These are phyloP conservation scores for Plasmodium coatneyi DNA, from an alignment of 169 alveolate genomes.

Conservation along the genomic window DNA sequence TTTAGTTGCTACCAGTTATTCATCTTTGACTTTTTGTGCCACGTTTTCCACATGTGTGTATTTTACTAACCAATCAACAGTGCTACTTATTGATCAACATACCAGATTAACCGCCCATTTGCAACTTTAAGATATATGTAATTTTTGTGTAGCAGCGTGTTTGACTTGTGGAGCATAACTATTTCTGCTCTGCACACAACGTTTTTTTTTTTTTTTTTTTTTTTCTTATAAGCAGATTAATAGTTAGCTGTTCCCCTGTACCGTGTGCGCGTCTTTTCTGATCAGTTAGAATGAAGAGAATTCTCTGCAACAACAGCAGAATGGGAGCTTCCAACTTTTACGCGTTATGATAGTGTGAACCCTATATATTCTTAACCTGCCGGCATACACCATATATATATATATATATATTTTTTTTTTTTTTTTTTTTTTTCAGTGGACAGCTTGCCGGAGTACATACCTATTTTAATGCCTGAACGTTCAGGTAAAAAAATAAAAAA, in stretches of 20 bases:
- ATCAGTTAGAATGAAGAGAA: not conserved
- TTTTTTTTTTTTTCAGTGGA: constrained; percentile 30
- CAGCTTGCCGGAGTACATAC: constrained; percentile 6
- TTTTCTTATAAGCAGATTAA: not conserved
- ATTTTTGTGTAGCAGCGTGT: not conserved
- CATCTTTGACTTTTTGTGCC: not conserved
- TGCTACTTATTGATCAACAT: not conserved
- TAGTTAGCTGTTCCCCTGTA: not conserved
- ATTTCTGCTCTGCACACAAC: not conserved
- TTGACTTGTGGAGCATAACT: not conserved
- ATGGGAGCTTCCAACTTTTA: not conserved
- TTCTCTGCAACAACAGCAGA: not conserved
- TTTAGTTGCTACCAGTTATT: not conserved
- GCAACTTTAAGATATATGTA: not conserved
- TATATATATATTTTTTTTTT: not conserved
- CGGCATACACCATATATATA: not conserved
- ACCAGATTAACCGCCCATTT: not conserved
- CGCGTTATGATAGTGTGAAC: not conserved
- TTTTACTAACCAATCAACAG: not conserved
- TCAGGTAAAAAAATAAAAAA: constrained; percentile 24
- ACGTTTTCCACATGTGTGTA: not conserved
- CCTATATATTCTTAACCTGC: not conserved
- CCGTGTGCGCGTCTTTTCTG: not conserved
- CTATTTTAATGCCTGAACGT: constrained; percentile 24
- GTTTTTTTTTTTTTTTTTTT: not conserved